A percentile compares a stretch with the other conserved stretches of the same genome.
Conservation (phyloP, 352 stramenopile genomes). For the Pythium inflatum region DNA sequence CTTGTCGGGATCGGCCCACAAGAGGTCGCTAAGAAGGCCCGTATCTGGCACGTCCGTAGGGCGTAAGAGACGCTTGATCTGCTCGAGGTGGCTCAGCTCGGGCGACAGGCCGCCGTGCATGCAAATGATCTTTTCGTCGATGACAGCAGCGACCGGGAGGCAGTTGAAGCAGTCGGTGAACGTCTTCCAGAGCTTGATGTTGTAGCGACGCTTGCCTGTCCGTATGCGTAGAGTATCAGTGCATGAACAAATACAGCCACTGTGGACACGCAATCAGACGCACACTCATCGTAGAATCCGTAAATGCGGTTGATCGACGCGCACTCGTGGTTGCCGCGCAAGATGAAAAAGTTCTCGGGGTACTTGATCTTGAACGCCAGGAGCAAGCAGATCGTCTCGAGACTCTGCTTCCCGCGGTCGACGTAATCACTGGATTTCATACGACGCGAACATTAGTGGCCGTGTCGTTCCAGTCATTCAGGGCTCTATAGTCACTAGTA, state of each 20-base stretch:
- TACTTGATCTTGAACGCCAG: slow-evolving; percentile 90
- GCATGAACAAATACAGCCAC: background rate
- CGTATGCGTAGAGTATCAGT: background rate
- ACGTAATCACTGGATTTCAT: slow-evolving; percentile 63
- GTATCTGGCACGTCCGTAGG: slow-evolving; percentile 90
- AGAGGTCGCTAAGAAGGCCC: slow-evolving; percentile 96
- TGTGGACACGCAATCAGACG: background rate
- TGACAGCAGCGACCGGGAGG: slow-evolving; percentile 96
- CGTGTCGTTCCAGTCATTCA: background rate
- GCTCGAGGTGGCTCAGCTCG: slow-evolving; percentile 93
- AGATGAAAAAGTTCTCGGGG: slow-evolving; percentile 84
- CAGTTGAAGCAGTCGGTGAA: slow-evolving; percentile 93
- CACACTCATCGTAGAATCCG: slow-evolving; percentile 75
- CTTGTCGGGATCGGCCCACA: slow-evolving; percentile 98
- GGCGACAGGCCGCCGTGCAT: slow-evolving; percentile 98
- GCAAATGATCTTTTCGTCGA: slow-evolving; percentile 99
- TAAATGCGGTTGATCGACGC: slow-evolving; percentile 86
- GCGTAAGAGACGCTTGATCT: slow-evolving; percentile 95
- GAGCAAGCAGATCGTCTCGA: slow-evolving; percentile 84
- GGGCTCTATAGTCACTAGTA: background rate
- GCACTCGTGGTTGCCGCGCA: slow-evolving; percentile 83
- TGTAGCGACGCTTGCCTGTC: slow-evolving; percentile 91
- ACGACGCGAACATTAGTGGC: background rate
- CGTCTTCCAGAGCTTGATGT: slow-evolving; percentile 98
- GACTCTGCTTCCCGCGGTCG: slow-evolving; percentile 87